phyloP scores from a whole-genome alignment of 2,329 filamentous ascomycete species.

The Aspergillus fumigatiaffinis region DNA sequence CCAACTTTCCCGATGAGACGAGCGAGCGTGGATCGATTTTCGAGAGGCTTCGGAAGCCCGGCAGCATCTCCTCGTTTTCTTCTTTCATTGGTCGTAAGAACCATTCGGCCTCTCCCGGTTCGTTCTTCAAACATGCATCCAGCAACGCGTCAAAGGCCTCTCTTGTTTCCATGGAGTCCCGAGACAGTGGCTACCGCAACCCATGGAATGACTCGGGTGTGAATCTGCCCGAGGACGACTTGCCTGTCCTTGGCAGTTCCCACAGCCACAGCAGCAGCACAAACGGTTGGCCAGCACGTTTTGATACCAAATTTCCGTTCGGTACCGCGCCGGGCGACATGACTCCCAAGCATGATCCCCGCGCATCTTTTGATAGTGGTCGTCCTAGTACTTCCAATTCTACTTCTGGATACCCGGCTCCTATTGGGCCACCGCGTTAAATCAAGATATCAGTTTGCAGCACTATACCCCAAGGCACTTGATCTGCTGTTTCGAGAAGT shows the following conservation, averaged over 20 bases:
- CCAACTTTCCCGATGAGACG: slow-evolving; percentile 75
- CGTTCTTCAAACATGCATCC: slow-evolving; percentile 88
- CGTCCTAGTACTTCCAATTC: slow-evolving; percentile 93
- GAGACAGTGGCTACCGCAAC: slow-evolving; percentile 90
- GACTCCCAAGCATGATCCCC: slow-evolving; percentile 77
- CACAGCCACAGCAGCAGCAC: slow-evolving; percentile 61
- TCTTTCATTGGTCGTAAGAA: slow-evolving; percentile 98
- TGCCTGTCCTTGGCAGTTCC: slow-evolving; percentile 47
- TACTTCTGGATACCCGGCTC: slow-evolving; percentile 94
- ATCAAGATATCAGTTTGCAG: slow-evolving; percentile 45
- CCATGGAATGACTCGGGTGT: slow-evolving; percentile 98
- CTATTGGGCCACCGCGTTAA: slow-evolving; percentile 87
- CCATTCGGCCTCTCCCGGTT: slow-evolving; percentile 77
- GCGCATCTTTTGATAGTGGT: slow-evolving; percentile 84
- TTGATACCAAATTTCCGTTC: slow-evolving; percentile 64
- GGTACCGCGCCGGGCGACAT: slow-evolving; percentile 66
- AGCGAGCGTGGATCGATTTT: slow-evolving; percentile 80
- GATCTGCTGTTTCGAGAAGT: background rate
- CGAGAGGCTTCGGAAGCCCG: slow-evolving; percentile 88
- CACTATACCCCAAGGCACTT: slow-evolving; percentile 44
- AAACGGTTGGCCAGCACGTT: slow-evolving; percentile 49
- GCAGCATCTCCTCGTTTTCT: slow-evolving; percentile 88
- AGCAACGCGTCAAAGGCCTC: slow-evolving; percentile 91
- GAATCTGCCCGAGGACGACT: slow-evolving; percentile 84
- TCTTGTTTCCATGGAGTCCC: slow-evolving; percentile 91